These are phyloP conservation scores for Pyrrhoderma lamaoense DNA, from an alignment of 1,284 basidiomycete species.

Conservation along the genomic window DNA sequence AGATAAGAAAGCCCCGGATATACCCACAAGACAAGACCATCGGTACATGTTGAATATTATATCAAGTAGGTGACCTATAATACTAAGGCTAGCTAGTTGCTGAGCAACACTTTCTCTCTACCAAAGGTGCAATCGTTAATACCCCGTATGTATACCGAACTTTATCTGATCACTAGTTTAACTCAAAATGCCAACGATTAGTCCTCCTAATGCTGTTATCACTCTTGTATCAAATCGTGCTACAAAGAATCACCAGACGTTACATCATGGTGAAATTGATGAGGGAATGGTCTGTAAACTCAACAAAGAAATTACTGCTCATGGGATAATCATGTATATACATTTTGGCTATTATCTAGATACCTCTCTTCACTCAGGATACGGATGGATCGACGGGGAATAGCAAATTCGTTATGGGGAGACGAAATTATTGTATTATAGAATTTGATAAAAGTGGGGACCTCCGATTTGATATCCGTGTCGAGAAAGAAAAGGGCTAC, in stretches of 20 bases:
- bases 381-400: slow-evolving; percentile 63
- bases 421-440: slow-evolving; percentile 86
- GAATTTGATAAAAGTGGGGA: slow-evolving; percentile 57
- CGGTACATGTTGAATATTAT: slow-evolving; percentile 86
- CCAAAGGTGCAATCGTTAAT: slow-evolving; percentile 70
- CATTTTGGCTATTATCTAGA: slow-evolving; percentile 37
- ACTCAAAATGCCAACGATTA: slow-evolving; percentile 27
- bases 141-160: slow-evolving; percentile 54
- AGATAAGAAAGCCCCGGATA: slow-evolving; percentile 39
- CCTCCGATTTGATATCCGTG: slow-evolving; percentile 79
- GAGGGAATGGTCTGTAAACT: slow-evolving; percentile 65
- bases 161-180: slow-evolving; percentile 15
- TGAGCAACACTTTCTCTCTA: slow-evolving; percentile 4
- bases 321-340: too few relatives aligned
- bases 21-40: slow-evolving; percentile 53
- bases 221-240: slow-evolving; percentile 76
- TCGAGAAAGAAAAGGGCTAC: slow-evolving; percentile 77
- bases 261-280: slow-evolving; percentile 71
- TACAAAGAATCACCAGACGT: slow-evolving; percentile 76
- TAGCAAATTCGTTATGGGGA: slow-evolving; percentile 78
- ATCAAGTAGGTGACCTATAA: slow-evolving; percentile 45
- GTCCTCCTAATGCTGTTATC: slow-evolving; percentile 72
- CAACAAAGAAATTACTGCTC: neutral
- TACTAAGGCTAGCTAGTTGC: neutral
- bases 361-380: slow-evolving; percentile 75